A percentile compares a stretch with the other conserved stretches of the same genome.
phyloP scores from a whole-genome alignment of 306 rosid species.

The Malus sylvestris region DNA sequence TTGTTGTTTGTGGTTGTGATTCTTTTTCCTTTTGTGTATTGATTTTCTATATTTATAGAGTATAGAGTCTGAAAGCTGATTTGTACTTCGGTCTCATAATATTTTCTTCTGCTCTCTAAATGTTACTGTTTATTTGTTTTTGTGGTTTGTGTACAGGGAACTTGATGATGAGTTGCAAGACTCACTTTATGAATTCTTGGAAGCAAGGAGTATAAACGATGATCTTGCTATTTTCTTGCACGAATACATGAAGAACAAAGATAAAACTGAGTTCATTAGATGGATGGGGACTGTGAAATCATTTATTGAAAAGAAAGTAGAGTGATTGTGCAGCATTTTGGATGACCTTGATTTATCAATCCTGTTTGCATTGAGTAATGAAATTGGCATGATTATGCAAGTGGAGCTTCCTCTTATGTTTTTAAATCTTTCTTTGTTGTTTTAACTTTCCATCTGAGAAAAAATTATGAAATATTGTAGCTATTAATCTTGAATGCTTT shows the following conservation, averaged over 20 bases:
- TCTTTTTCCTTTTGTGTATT: neutral
- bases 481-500: neutral
- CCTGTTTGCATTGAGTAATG: constrained; percentile 9
- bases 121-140: constrained; percentile 1
- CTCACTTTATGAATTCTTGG: constrained; percentile 67
- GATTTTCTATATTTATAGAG: neutral
- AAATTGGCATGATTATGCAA: neutral
- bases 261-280: constrained; percentile 56
- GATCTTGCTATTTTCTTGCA: constrained; percentile 68
- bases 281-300: constrained; percentile 76
- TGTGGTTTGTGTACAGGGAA: constrained; percentile 49
- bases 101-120: neutral
- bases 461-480: neutral
- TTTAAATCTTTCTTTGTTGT: neutral
- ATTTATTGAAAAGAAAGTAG: constrained; percentile 53
- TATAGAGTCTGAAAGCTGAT: neutral
- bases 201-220: constrained; percentile 61
- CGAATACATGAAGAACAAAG: constrained; percentile 68
- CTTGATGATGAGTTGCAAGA: constrained; percentile 80
- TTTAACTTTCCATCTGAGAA: neutral
- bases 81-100: neutral
- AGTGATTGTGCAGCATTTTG: constrained; percentile 10
- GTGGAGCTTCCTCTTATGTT: neutral
- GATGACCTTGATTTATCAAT: constrained; percentile 6
- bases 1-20: neutral